Evolutionary conservation across 2,329 filamentous ascomycete species (phyloP).

Genomic region (Sclerotinia minor): DNA sequence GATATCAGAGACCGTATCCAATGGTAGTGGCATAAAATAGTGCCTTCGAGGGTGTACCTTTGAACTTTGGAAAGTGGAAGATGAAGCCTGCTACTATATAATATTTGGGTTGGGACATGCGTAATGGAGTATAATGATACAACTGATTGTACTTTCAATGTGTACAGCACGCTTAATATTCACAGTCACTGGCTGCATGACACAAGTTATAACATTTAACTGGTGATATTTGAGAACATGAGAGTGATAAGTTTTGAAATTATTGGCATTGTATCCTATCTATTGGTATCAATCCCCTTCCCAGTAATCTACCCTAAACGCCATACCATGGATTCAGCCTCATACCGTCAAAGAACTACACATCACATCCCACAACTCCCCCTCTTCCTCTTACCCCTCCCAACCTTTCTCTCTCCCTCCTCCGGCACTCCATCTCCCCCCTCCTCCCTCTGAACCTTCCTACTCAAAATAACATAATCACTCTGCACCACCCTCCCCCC

Average conservation of each 20-base stretch:
- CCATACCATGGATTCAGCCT: not conserved
- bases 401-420: no score
- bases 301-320: not conserved
- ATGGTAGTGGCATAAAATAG: constrained; percentile 26
- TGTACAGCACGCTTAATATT: not conserved
- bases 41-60: not conserved
- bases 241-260: not conserved
- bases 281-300: constrained; percentile 1
- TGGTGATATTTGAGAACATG: not conserved
- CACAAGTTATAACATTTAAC: not conserved
- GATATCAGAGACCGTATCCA: constrained; percentile 28
- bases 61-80: not conserved
- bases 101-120: not conserved
- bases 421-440: not conserved
- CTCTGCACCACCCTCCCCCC: constrained; percentile 54
- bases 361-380: not conserved
- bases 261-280: not conserved
- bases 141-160: not conserved
- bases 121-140: not conserved
- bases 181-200: not conserved
- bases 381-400: not conserved
- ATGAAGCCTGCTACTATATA: not conserved
- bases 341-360: not conserved
- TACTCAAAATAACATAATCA: constrained; percentile 63
- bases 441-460: constrained; percentile 37